Base-by-base conservation (phyloP, 116 monocot species). In the Phalaenopsis hybrid region DNA sequence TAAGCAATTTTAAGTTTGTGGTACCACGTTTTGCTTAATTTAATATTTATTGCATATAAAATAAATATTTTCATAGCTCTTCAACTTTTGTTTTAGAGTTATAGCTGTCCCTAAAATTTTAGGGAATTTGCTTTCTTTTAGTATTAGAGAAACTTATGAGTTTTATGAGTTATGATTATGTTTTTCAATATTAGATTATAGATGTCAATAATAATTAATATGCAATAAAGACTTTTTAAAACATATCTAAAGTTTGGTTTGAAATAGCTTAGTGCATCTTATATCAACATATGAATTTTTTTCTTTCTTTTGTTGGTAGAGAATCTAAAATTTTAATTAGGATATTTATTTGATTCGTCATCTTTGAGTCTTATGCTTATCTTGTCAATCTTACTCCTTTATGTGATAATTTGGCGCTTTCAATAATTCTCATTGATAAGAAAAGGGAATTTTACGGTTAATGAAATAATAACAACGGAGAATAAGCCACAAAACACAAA, bases 1-100 rank as follows among this genome's bases (percentile, higher is more conserved):
- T 86, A 79, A 86, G 86, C 46, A 61, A 1, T 25, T 86, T 48
- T 49, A 3, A 9, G 63, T 45, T 48, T 21, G 23, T 34, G 72
- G 12, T 46, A 46, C 16, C 33, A 16, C 61, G 20, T 75, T n/a
- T 9, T 41, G 16, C 1, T 41, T 72, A 41, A 67, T 67, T 72
- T 13, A 16, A 72, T 15, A 12, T 43, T 48, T 72, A 41, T 5
- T 72, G 65, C 21, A 25, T 21, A 1, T 23, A 41, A 65, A 21
- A 65, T 37, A 72, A 15, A 33, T 72, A 41, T 72, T 72, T 8
- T 15, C 10, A 17, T 0, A 67, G 28, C 16, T 72, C 72, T 37
- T 37, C 41, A 41, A 41, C 41, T 13, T 37, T 16, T 72, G 37
- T 72, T 15, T 70, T 13, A 15, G 3, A 6, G 7, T 72, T 37